Conservation (phyloP, 2,329 filamentous ascomycete species). For the Peltaster fructicola region DNA sequence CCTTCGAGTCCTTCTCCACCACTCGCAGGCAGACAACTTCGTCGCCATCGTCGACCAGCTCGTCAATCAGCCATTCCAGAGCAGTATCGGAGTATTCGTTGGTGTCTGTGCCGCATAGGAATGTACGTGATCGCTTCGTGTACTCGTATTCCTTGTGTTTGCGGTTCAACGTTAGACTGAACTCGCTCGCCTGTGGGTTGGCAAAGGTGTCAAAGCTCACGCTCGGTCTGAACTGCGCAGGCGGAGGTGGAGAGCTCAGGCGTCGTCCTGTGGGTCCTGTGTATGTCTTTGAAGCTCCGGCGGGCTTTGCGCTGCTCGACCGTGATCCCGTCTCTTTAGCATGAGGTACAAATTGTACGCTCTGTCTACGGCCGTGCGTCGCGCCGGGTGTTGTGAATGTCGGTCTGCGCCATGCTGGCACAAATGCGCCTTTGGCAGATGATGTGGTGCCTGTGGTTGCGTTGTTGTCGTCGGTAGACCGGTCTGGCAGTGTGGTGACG, state of each 20-base stretch:
- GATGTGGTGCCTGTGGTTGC: conserved; percentile 4
- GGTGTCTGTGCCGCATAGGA: conserved; percentile 79
- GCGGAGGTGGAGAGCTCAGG: conserved; percentile 17
- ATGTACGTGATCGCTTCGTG: conserved; percentile 65
- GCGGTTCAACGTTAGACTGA: conserved; percentile 66
- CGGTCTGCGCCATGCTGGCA: conserved; percentile 17
- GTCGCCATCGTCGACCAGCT: conserved; percentile 83
- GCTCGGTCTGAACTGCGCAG: conserved; percentile 42
- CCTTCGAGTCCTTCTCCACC: conserved; percentile 63
- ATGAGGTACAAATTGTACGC: conserved; percentile 21
- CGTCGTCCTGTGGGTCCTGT: conserved; percentile 5
- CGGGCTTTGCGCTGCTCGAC: conserved; percentile 13
- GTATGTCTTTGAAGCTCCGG: conserved; percentile 5
- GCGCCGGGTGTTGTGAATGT: conserved; percentile 12
- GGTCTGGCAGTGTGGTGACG: conserved; percentile 10
- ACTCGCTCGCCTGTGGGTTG: conserved; percentile 47
- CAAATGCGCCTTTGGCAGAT: conserved; percentile 8
- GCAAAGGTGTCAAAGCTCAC: conserved; percentile 62
- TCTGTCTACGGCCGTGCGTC: conserved; percentile 13
- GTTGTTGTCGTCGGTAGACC: conserved; percentile 7
- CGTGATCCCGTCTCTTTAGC: conserved; percentile 12
- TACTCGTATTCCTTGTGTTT: conserved; percentile 76
- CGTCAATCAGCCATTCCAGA: conserved; percentile 79
- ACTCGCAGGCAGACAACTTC: conserved; percentile 83
- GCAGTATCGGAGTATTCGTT: conserved; percentile 87